Base-by-base conservation (phyloP, 2,329 filamentous ascomycete genomes). In the Neonectria sp. region DNA sequence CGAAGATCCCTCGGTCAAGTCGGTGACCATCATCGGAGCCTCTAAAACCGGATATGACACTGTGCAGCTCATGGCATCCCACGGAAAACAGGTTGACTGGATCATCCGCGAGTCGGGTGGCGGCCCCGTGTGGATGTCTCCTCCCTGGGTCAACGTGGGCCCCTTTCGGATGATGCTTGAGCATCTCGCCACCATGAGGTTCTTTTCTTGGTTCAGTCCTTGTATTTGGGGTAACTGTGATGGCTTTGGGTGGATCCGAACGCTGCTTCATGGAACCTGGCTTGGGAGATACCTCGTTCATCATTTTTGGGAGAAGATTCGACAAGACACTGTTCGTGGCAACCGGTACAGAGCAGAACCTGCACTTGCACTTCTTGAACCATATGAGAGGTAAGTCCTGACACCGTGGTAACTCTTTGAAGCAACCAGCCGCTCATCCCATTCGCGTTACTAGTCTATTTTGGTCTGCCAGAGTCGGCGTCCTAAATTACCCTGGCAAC, bases 141-240 rank as follows among this genome's bases (percentile, higher is more conserved):
- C 21, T 21, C 21, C 21, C 21, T 21, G 21, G 21, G 21, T 21
- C 21, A 21, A 21, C 21, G 2, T 21, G 21, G 21, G 21, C 21
- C 21, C 21, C 21, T 21, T 1, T 21, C 21, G 21, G 21, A 21
- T 21, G 21, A 21, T 21, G 21, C 21, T 21, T 21, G 21, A 21
- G 21, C 21, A 21, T 21, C 46, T 49, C 25, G 46, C 25, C 25
- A 27, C 46, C 46, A 49, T 49, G 46, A 49, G 24, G 4, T 49
- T 49, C 25, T 49, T 49, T 24, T 49, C 46, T 17, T 49, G 25
- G 46, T 49, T 49, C 17, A 49, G 46, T 29, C 46, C 46, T 24
- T 29, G 46, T 15, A 49, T 29, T 6, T 27, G 46, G 46, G 46
- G 24, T 27, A 27, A 49, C 12, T 29, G 15, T 15, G 46, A 49